Evolutionary conservation across 495 filamentous ascomycete species (phyloP).

Genomic region (Acidiella bohemica): DNA sequence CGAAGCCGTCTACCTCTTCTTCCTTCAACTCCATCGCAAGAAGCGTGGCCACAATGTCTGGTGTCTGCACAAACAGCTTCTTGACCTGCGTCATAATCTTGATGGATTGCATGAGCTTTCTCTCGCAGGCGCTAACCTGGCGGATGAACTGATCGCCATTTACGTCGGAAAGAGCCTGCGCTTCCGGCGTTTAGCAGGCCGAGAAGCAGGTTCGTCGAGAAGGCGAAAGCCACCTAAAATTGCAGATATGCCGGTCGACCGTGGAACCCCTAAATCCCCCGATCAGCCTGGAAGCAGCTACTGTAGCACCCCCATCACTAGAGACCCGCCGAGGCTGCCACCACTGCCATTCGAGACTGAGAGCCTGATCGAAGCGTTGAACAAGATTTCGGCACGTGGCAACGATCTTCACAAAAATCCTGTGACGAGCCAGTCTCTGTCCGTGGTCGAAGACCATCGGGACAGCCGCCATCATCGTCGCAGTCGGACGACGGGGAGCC

Average conservation of each 20-base stretch:
- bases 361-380: not conserved
- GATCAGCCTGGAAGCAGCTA: no score
- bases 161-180: no score
- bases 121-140: not conserved
- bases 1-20: not conserved
- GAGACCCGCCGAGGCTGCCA: conserved; percentile 2
- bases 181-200: no score
- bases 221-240: not conserved
- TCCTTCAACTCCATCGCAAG: not conserved
- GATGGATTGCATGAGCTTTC: not conserved
- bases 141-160: no score
- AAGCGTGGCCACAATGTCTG: not conserved
- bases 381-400: not conserved
- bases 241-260: not conserved
- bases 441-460: conserved; percentile 10
- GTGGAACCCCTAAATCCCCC: no score
- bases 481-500: conserved; percentile 2
- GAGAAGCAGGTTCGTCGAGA: not conserved
- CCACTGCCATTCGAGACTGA: conserved; percentile 1
- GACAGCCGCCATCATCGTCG: conserved; percentile 7
- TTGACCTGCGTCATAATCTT: not conserved
- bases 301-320: no score
- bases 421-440: conserved; percentile 9
- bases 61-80: conserved; percentile 1
- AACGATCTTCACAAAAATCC: not conserved